Base-by-base conservation (phyloP, 768 basidiomycete genomes). In the Melanogaster broomeanus region DNA sequence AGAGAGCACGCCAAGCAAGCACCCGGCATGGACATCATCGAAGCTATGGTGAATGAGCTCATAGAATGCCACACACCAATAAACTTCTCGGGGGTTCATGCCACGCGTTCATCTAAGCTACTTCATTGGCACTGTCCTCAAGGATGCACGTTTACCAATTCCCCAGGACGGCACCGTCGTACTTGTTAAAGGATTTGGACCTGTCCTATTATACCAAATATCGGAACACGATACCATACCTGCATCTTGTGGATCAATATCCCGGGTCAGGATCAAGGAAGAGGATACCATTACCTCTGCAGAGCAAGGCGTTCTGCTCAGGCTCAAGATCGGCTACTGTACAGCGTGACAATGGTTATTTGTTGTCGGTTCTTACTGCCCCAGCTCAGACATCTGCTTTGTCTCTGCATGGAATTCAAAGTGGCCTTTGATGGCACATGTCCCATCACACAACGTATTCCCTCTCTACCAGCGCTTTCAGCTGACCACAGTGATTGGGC, bases 191-290 rank as follows among this genome's bases (percentile, higher is more conserved):
- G 87, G 83, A 24, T 79, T 79, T 37, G 96, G 96, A 1, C 95
- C 95, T 4, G 92, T 96, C 37, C 76, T 99, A 40, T 66, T 97
- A 52, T 99, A 99, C 74, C 93, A 96, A 67, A 95, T 99, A 61
- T 87, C 80, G 6, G 74, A 85, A 62, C 81, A 84, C 62, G 93
- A n/a, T n/a, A n/a, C n/a, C n/a, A 97, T 68, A 98, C 94, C 7
- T 83, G 97, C 30, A 95, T 99, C 83, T 99, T 48, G 81, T 98
- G 48, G 94, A 98, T 52, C 42, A 46, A 47, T 53, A 50, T 66
- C 43, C 57, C 68, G 64, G 62, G 44, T 37, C 59, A 60, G 69
- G 57, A 57, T 57, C 62, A 45, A 72, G 67, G 45, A 75, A 63
- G 46, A 65, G 75, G 43, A 45, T 57, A 1, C 74, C 75, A 13